phyloP scores from a whole-genome alignment of 1,284 basidiomycete genomes.

The Sanghuangporus weigelae region DNA sequence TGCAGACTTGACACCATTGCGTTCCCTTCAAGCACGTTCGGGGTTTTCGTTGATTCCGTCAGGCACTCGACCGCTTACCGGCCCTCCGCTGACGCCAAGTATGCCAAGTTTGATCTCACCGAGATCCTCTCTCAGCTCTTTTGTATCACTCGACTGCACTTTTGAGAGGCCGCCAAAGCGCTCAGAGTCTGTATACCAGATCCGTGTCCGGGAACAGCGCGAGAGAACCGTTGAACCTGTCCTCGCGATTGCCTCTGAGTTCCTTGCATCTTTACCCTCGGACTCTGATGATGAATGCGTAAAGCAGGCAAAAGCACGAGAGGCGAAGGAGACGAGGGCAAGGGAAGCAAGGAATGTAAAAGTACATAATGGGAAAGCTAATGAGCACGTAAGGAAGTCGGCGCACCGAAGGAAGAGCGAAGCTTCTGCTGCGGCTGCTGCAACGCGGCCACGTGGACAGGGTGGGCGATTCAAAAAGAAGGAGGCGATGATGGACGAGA shows the following conservation, averaged over 20 bases:
- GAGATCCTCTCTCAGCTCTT: constrained; percentile 1
- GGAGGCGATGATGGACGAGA: neutral
- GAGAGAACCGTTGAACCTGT: constrained; percentile 11
- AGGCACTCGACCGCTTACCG: neutral
- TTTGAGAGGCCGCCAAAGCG: neutral
- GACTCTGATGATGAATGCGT: constrained; percentile 13
- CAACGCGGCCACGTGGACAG: constrained; percentile 7
- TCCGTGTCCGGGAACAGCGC: neutral
- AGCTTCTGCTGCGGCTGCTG: neutral
- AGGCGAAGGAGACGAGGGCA: neutral
- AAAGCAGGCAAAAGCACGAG: neutral
- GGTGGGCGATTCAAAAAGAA: constrained; percentile 13
- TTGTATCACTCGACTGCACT: constrained; percentile 1
- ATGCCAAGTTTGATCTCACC: neutral
- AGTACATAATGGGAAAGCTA: neutral
- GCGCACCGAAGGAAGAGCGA: constrained; percentile 7
- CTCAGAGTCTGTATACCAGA: neutral
- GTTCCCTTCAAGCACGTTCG: neutral
- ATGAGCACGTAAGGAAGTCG: neutral
- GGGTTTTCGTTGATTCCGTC: neutral
- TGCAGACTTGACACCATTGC: constrained; percentile 4
- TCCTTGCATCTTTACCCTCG: constrained; percentile 12
- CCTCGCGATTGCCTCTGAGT: constrained; percentile 2
- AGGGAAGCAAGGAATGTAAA: neutral
- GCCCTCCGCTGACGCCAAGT: constrained; percentile 5